Percentiles rank a stretch among this genome's conserved stretches.
phyloP scores from a whole-genome alignment of 2,329 filamentous ascomycete species.

The Apiospora kogelbergensis region DNA sequence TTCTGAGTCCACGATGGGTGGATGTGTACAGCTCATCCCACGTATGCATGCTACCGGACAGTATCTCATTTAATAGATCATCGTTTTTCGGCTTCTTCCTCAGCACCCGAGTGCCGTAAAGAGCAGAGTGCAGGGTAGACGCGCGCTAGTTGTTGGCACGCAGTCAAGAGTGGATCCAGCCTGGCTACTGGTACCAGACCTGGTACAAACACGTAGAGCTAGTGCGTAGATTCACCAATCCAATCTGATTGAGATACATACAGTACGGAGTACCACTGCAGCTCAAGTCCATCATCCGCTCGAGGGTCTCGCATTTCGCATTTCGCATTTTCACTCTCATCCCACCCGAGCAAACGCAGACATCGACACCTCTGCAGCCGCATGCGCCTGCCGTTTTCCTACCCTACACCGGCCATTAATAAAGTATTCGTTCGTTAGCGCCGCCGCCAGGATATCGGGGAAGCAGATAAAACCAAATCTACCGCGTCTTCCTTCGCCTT shows the following conservation, averaged over 20 bases:
- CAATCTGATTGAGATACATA: too few species aligned
- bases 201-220: too few species aligned
- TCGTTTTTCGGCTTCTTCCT: too few species aligned
- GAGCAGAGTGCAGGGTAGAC: neutral
- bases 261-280: too few species aligned
- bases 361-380: neutral
- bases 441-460: neutral
- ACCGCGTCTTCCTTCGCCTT: neutral
- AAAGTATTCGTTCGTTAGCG: neutral
- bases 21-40: neutral
- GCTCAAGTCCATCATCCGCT: too few species aligned
- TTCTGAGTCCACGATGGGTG: neutral
- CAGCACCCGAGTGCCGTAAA: neutral
- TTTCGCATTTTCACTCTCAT: neutral
- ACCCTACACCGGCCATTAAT: neutral
- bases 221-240: neutral
- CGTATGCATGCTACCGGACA: neutral
- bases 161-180: neutral
- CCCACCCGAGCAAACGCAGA: constrained; percentile 2
- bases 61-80: too few species aligned
- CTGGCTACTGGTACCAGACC: neutral
- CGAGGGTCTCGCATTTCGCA: neutral
- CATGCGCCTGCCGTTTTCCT: neutral
- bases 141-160: neutral
- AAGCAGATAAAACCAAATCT: neutral